phyloP scores from a whole-genome alignment of 192 early-diverging fungal genomes.

The Coemansia sp. region DNA sequence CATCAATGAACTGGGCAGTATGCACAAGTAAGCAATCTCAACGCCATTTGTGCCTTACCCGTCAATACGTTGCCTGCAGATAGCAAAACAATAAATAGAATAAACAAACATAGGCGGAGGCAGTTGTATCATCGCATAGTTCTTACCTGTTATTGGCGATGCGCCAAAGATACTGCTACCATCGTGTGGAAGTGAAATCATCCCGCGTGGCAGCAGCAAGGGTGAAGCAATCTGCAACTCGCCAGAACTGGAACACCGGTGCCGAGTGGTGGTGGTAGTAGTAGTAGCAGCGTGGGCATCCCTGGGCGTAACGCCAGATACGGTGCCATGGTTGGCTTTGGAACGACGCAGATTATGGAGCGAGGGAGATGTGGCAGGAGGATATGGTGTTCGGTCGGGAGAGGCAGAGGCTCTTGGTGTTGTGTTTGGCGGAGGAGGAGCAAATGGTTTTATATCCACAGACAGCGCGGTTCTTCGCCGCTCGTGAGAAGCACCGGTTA shows the following conservation, averaged over 20 bases:
- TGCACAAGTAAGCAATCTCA: too few relatives aligned
- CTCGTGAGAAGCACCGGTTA: background rate
- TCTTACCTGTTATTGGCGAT: slow-evolving; percentile 28
- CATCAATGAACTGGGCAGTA: too few relatives aligned
- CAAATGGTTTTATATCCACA: slow-evolving; percentile 3
- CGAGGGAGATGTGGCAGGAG: slow-evolving; percentile 35
- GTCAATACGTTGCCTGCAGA: background rate
- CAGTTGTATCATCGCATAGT: background rate
- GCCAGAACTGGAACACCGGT: background rate
- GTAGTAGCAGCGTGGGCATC: background rate
- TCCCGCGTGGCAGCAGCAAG: slow-evolving; percentile 30
- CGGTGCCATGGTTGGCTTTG: background rate
- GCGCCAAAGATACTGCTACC: slow-evolving; percentile 32
- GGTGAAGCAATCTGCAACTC: slow-evolving; percentile 41
- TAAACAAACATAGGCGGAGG: background rate
- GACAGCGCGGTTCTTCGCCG: slow-evolving; percentile 9
- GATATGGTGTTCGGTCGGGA: slow-evolving; percentile 36
- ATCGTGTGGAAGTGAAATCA: slow-evolving; percentile 37
- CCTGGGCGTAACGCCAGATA: background rate
- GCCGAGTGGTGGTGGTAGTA: background rate
- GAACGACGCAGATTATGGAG: slow-evolving; percentile 6
- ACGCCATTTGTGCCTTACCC: too few relatives aligned
- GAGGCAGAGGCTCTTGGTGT: slow-evolving; percentile 43
- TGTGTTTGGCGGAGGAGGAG: slow-evolving; percentile 28
- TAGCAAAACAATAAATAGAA: background rate